Evolutionary conservation across 805 yeast genomes (phyloP), one percentile per base, ranked within the genome.

Genomic region (Metschnikowia hibisci): DNA sequence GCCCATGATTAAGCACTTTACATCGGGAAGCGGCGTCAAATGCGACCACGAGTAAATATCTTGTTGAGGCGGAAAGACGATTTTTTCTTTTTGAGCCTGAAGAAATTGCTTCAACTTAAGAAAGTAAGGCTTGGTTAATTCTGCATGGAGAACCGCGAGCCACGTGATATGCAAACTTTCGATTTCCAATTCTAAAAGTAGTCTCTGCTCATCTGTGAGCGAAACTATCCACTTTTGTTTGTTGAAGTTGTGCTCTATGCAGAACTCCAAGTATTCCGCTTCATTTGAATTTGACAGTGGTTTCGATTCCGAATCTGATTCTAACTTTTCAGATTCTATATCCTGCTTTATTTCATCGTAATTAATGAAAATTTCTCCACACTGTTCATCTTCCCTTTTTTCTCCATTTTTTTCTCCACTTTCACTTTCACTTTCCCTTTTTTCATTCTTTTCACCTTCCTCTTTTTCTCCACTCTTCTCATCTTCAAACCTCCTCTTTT

Each of bases 11-110:
- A 93, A 75, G 22, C 91, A 93, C 56, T 80, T 82, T 14, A 89
- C 85, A 3, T 76, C 61, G 4, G 78, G 68, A 15, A 91, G 67
- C 0, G 96, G 96, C 0, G 98, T 88, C 13, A 82, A 71, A 26
- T 88, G 76, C 2, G 95, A 82, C 97, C 98, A 93, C 0, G 97
- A 87, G 60, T 93, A 93, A 15, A 93, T 78, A 46, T 86, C 84
- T 11, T 75, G 57, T 13, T 68, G 60, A 0, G 91, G 90, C 2
- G 99, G 99, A 63, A 87, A 91, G 0, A 91, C 72, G 2, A 78
- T 73, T 11, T 69, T 73, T 14, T 67, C 66, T 12, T 63, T 57
- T 12, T 60, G 52, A 53, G 66, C 59, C 52, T 83, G 86, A 11
- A 90, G 68, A 51, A 84, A 89, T 51, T 63, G 60, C 54, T 91